Evolutionary conservation across 108 stramenopile species (phyloP), one percentile per base, ranked within the genome.

Genomic region (Discostella stelligeroides): DNA sequence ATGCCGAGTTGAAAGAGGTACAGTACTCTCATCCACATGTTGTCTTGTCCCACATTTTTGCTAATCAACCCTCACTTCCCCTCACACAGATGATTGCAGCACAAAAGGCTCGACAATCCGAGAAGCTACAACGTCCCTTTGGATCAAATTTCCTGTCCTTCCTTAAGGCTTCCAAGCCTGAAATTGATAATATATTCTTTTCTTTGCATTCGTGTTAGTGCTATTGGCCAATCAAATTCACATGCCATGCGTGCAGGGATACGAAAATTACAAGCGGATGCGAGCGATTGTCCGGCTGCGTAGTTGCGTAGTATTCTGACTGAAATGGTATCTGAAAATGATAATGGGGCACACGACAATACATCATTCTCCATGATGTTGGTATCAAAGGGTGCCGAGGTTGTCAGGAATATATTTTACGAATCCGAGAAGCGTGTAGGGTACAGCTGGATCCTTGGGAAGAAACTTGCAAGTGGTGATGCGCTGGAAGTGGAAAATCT

Each of bases 181-280:
- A 83, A 24, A 55, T 83, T 21, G 40, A 80, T 21, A 83, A 83
- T 45, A 83, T 83, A 34, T n/a, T n/a, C n/a, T n/a, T n/a, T 43
- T 79, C 25, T 73, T 73, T 55, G 78, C 82, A n/a, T 83, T 83
- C 51, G 63, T 69, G 0, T 83, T 78, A 34, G 82, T 83, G 0
- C 17, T 83, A 39, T 58, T 83, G 18, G 82, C 82, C 41, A 61
- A 75, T 65, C 82, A 83, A 47, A 80, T 80, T 46, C 73, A 66
- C 18, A n/a, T n/a, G 62, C 56, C 7, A 80, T 80, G 68, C 27
- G 79, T 29, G 34, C 50, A 12, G 78, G 69, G 15, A 68, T 63
- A 24, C 60, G 63, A 39, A 80, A 76, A 48, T 71, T 83, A 41
- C 23, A 73, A 29, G 73, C 40, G 8, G 67, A 57, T 15, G 27